A percentile compares a stretch with the other conserved stretches of the same genome.
These are phyloP conservation scores for Moricandia moricandioides DNA, from an alignment of 345 rosid genomes.

Conservation along the genomic window DNA sequence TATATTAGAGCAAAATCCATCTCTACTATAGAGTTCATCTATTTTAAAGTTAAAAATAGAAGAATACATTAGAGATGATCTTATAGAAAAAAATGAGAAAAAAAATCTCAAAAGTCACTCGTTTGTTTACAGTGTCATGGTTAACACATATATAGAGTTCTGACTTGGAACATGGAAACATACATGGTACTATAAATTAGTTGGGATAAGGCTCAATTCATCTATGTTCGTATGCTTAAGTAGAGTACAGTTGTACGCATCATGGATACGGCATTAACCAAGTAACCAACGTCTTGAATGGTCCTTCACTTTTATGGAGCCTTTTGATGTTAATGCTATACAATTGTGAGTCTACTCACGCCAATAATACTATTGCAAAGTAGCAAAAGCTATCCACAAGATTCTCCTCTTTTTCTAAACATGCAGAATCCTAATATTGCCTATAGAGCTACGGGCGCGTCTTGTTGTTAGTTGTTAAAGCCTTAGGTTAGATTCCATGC, in stretches of 20 bases:
- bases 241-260: background rate
- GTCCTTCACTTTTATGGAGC: conserved; percentile 13
- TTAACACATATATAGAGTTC: background rate
- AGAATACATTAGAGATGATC: no score
- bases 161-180: background rate
- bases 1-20: no score
- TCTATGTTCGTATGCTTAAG: background rate
- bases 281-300: background rate
- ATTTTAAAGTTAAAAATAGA: no score
- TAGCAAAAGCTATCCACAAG: conserved; percentile 6
- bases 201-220: background rate
- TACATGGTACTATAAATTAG: background rate
- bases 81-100: no score
- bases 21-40: no score
- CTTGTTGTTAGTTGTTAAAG: background rate
- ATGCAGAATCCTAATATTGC: conserved; percentile 1
- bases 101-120: background rate
- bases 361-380: background rate
- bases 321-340: conserved; percentile 17
- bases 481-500: background rate
- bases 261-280: background rate
- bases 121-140: background rate
- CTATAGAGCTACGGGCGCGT: background rate
- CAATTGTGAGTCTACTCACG: background rate
- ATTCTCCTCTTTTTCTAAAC: conserved; percentile 13